phyloP scores from a whole-genome alignment of 2,329 filamentous ascomycete species.

The Byssochlamys sp. region DNA sequence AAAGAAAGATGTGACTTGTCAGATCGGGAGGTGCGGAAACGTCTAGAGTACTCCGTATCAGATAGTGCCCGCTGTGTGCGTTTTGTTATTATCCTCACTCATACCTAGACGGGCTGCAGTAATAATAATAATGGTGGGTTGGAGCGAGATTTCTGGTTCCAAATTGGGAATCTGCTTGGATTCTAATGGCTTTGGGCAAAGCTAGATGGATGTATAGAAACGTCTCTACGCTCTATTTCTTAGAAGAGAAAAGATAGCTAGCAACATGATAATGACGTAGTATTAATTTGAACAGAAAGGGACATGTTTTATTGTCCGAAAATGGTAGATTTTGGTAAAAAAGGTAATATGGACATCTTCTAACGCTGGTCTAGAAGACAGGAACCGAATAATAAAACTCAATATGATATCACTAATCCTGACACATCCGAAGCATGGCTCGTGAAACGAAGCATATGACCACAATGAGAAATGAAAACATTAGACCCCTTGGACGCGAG shows the following conservation, averaged over 20 bases:
- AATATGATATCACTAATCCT: not conserved
- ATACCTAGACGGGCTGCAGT: no score
- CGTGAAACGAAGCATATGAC: not conserved
- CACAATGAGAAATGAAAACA: not conserved
- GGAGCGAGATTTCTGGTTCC: not conserved
- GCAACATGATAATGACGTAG: no score
- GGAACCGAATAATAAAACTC: not conserved
- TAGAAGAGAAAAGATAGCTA: no score
- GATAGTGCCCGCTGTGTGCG: not conserved
- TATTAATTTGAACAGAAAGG: not conserved
- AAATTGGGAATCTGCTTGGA: not conserved
- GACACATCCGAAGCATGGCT: not conserved
- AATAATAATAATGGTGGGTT: not conserved
- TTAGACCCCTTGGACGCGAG: not conserved
- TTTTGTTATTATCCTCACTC: not conserved
- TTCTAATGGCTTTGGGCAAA: not conserved
- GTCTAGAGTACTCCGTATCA: not conserved
- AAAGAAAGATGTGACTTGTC: not conserved
- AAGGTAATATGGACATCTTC: not conserved
- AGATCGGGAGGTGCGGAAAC: not conserved
- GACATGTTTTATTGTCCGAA: not conserved
- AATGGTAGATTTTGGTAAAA: not conserved
- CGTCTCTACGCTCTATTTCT: no score
- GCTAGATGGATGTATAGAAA: not conserved
- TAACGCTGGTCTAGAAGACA: not conserved